Conservation (phyloP, 345 rosid genomes). For the Alliaria petiolata region DNA sequence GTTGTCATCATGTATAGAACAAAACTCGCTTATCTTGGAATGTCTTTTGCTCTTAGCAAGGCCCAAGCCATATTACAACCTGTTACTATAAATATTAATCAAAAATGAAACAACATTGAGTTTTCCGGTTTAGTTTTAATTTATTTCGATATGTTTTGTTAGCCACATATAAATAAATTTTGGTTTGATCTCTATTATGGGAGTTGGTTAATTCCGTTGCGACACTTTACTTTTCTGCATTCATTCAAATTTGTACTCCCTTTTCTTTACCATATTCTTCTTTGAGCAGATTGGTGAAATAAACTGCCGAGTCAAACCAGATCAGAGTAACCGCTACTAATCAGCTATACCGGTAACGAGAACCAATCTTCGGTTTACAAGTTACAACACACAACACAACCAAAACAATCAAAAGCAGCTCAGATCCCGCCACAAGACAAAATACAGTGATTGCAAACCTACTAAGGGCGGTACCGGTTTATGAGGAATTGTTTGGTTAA, state of each 20-base stretch:
- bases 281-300: no score
- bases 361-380: constrained; percentile 1
- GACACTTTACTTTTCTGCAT: no score
- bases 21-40: neutral
- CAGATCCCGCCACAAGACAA: neutral
- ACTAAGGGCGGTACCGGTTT: constrained; percentile 8
- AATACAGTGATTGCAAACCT: neutral
- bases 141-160: no score
- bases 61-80: neutral
- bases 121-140: neutral
- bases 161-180: no score
- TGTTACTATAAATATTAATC: no score
- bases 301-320: neutral
- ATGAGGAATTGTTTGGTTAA: constrained; percentile 36
- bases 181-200: no score
- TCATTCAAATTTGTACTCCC: no score
- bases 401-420: neutral
- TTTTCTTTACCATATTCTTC: no score
- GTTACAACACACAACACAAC: neutral
- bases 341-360: neutral
- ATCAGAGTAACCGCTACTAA: neutral
- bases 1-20: neutral
- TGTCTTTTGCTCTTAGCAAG: neutral
- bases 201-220: no score
- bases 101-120: neutral